These are phyloP conservation scores for Globisporangium parvum DNA, from an alignment of 352 stramenopile genomes.

Conservation along the genomic window DNA sequence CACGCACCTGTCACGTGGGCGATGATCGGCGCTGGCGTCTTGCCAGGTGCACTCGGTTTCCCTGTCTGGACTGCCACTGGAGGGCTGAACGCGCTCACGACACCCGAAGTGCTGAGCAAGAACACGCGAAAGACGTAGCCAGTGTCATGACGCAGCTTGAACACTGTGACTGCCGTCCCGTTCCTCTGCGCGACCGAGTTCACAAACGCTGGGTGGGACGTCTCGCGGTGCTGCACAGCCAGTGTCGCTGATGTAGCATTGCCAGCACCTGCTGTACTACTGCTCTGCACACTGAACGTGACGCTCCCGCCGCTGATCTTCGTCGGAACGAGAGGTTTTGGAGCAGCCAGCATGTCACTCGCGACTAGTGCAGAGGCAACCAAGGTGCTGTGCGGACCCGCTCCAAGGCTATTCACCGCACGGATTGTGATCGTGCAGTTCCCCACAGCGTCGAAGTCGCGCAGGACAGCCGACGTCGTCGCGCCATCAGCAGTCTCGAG, in stretches of 20 bases:
- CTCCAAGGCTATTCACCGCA: conserved; percentile 30
- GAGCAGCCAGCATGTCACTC: background rate
- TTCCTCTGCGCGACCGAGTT: conserved; percentile 14
- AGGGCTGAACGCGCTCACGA: conserved; percentile 21
- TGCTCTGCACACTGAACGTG: conserved; percentile 14
- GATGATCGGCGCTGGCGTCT: conserved; percentile 31
- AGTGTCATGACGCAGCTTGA: conserved; percentile 42
- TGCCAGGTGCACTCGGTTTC: conserved; percentile 18
- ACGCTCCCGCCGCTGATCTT: conserved; percentile 20
- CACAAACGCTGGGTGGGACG: conserved; percentile 15
- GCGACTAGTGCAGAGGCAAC: background rate
- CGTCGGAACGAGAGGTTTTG: conserved; percentile 8
- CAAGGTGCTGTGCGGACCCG: conserved; percentile 18
- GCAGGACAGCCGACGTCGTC: conserved; percentile 21
- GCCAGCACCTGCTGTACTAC: conserved; percentile 4
- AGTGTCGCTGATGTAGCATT: background rate
- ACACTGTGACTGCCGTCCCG: conserved; percentile 18
- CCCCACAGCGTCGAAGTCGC: conserved; percentile 1
- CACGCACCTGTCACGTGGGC: conserved; percentile 31
- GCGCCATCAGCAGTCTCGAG: conserved; percentile 15
- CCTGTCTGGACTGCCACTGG: conserved; percentile 25
- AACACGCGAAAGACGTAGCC: conserved; percentile 42
- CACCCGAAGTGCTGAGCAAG: conserved; percentile 11
- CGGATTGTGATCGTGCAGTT: conserved; percentile 24
- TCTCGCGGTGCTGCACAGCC: conserved; percentile 30